Evolutionary conservation across 305 asterid species (phyloP).

Genomic region (Ilex paraguariensis): DNA sequence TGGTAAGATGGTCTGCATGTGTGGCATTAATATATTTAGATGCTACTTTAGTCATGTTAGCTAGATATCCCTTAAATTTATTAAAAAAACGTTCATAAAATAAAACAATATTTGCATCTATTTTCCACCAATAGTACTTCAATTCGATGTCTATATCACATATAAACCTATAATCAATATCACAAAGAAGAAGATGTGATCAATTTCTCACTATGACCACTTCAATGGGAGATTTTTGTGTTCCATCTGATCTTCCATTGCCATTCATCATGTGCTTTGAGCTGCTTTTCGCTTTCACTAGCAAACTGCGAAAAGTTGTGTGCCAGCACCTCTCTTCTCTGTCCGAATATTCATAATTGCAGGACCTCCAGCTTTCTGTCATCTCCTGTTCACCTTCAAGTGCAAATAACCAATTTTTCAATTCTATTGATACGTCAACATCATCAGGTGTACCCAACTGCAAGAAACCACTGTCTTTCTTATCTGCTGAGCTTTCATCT

Average conservation of each 20-base stretch:
- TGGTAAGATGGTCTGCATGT: neutral
- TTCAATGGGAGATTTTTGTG: slow-evolving; percentile 70
- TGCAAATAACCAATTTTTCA: slow-evolving; percentile 96
- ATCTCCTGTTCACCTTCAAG: slow-evolving; percentile 83
- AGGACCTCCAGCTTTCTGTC: slow-evolving; percentile 39
- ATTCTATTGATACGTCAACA: slow-evolving; percentile 68
- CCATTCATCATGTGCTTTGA: slow-evolving; percentile 35
- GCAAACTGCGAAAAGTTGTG: slow-evolving; percentile 62
- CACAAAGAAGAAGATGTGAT: slow-evolving; percentile 16
- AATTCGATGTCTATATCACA: too few species aligned
- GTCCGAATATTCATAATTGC: slow-evolving; percentile 39
- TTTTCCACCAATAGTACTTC: too few species aligned
- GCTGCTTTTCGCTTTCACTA: slow-evolving; percentile 67
- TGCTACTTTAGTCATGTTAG: too few species aligned
- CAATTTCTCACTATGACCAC: slow-evolving; percentile 67
- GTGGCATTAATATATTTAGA: too few species aligned
- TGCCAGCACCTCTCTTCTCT: slow-evolving; percentile 96
- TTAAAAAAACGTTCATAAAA: too few species aligned
- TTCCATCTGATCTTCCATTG: slow-evolving; percentile 27
- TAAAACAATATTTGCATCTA: too few species aligned
- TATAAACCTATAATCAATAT: neutral
- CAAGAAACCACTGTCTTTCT: slow-evolving; percentile 41
- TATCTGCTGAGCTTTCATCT: slow-evolving; percentile 55
- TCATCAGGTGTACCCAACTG: slow-evolving; percentile 90
- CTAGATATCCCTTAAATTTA: too few species aligned